phyloP scores from a whole-genome alignment of 1,284 basidiomycete species.

The Clitocybe nebularis region DNA sequence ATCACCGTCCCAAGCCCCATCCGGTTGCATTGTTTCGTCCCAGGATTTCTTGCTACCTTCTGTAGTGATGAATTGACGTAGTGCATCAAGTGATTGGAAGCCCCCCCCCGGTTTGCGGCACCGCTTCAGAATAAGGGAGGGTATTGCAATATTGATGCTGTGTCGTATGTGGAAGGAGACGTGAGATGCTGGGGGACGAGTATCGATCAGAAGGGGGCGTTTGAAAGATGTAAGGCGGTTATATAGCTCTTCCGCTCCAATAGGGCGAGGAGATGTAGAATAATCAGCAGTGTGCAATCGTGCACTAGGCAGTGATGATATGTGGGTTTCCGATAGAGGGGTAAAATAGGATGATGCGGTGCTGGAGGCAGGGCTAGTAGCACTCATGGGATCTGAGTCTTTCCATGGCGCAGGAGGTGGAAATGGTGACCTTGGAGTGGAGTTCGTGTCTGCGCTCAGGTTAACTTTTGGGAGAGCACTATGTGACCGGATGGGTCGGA shows the following conservation, averaged over 20 bases:
- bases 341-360: constrained; percentile 58
- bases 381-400: constrained; percentile 26
- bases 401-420: constrained; percentile 19
- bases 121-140: constrained; percentile 84
- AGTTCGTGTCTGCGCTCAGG: constrained; percentile 20
- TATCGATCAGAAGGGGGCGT: constrained; percentile 75
- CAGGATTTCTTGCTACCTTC: constrained; percentile 64
- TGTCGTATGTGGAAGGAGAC: constrained; percentile 57
- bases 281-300: constrained; percentile 20
- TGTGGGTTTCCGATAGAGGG: constrained; percentile 40
- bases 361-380: constrained; percentile 46
- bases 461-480: constrained; percentile 42
- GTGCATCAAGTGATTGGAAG: constrained; percentile 59
- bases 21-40: constrained; percentile 52
- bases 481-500: constrained; percentile 67
- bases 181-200: constrained; percentile 65
- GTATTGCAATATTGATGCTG: constrained; percentile 80
- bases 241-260: constrained; percentile 47
- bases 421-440: constrained; percentile 22
- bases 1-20: constrained; percentile 64
- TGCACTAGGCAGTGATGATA: constrained; percentile 30
- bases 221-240: constrained; percentile 44
- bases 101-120: constrained; percentile 62
- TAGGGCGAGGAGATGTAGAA: constrained; percentile 29
- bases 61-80: constrained; percentile 77